phyloP scores from a whole-genome alignment of 2,329 filamentous ascomycete species.

The Malbranchea zuffiana region DNA sequence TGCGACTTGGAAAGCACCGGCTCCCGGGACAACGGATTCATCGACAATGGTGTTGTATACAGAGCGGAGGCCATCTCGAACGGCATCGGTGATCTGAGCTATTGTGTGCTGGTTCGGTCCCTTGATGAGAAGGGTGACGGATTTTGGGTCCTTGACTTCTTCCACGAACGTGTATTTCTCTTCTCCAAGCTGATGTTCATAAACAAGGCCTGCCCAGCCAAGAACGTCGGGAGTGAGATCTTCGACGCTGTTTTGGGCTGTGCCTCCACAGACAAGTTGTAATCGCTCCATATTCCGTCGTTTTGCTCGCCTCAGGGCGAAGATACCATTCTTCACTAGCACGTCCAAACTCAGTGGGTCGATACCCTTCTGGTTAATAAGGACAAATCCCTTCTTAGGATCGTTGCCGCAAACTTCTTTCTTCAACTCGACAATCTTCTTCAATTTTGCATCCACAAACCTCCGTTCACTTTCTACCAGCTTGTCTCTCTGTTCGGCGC shows the following conservation, averaged over 20 bases:
- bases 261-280: conserved; percentile 85
- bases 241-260: conserved; percentile 90
- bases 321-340: conserved; percentile 93
- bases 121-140: conserved; percentile 94
- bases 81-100: conserved; percentile 89
- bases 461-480: conserved; percentile 92
- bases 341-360: conserved; percentile 93
- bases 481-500: conserved; percentile 92
- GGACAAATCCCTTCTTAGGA: conserved; percentile 87
- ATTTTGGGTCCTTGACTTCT: conserved; percentile 97
- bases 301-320: conserved; percentile 89
- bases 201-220: conserved; percentile 91
- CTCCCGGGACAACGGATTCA: conserved; percentile 84
- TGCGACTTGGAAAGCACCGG: conserved; percentile 90
- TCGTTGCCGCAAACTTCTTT: conserved; percentile 93
- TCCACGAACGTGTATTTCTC: conserved; percentile 99
- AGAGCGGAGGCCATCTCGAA: conserved; percentile 84
- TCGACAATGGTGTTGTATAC: conserved; percentile 99
- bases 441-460: conserved; percentile 90
- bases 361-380: conserved; percentile 99
- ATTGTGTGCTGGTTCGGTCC: conserved; percentile 96
- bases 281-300: conserved; percentile 97
- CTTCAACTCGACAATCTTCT: conserved; percentile 96
- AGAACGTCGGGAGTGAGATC: conserved; percentile 79
- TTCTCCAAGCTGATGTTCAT: conserved; percentile 94